These are phyloP conservation scores for Neurospora cerealis DNA, from an alignment of 495 filamentous ascomycete genomes.

Conservation along the genomic window DNA sequence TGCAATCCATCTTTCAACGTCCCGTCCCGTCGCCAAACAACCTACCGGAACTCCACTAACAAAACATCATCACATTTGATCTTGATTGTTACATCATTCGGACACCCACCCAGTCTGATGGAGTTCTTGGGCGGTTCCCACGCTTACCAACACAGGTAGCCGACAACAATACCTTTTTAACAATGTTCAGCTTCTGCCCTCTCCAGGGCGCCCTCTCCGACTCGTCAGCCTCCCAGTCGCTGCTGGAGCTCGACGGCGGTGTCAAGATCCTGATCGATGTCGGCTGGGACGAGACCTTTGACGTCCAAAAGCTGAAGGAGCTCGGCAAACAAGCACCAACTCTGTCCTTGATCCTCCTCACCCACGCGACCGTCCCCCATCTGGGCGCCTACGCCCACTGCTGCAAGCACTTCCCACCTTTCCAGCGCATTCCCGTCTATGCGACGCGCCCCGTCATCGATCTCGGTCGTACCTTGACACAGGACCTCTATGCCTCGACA, in stretches of 20 bases:
- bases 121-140: conserved; percentile 1
- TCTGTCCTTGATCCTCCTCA: conserved; percentile 87
- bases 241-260: conserved; percentile 92
- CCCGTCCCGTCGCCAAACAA: neutral
- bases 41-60: neutral
- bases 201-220: conserved; percentile 82
- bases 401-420: conserved; percentile 90
- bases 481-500: conserved; percentile 86
- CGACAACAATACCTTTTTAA: neutral
- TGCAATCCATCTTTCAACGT: neutral
- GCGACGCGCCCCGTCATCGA: conserved; percentile 90
- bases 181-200: conserved; percentile 93
- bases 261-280: conserved; percentile 92
- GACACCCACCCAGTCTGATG: conserved; percentile 1
- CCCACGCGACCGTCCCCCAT: conserved; percentile 82
- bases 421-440: conserved; percentile 90
- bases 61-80: neutral
- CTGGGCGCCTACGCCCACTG: conserved; percentile 92
- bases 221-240: conserved; percentile 81
- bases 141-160: neutral
- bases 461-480: conserved; percentile 78
- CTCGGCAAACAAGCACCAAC: conserved; percentile 82
- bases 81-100: neutral
- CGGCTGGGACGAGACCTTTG: conserved; percentile 90
- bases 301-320: conserved; percentile 66